phyloP scores from a whole-genome alignment of 441 rosid species.

The Mallotus japonicus region DNA sequence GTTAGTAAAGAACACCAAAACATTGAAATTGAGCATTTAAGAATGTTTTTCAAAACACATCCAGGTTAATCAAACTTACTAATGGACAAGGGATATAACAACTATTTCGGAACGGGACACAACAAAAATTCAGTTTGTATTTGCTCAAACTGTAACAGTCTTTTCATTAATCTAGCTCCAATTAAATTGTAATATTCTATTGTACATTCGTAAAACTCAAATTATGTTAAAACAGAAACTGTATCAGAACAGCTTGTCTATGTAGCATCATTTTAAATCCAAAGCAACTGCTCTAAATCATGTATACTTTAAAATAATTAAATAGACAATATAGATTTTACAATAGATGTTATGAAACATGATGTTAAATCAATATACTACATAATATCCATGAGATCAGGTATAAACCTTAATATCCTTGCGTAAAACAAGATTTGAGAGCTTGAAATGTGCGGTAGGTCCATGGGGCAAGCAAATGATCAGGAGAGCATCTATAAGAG shows the following conservation, averaged over 20 bases:
- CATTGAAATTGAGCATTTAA: too few relatives aligned
- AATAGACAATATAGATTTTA: too few relatives aligned
- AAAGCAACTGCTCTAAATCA: not conserved
- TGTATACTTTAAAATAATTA: not conserved
- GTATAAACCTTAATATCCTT: conserved; percentile 79
- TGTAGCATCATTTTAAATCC: not conserved
- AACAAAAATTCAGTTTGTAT: not conserved
- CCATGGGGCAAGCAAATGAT: conserved; percentile 78
- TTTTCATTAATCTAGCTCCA: not conserved
- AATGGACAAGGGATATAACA: too few relatives aligned
- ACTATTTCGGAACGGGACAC: not conserved
- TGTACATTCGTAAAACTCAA: not conserved
- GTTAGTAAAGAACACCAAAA: too few relatives aligned
- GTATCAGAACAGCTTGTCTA: not conserved
- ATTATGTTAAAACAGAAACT: not conserved
- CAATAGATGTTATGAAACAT: not conserved
- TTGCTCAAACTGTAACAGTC: not conserved
- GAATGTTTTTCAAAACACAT: too few relatives aligned
- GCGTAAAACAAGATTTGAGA: conserved; percentile 71
- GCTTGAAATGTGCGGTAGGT: conserved; percentile 93
- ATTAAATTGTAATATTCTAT: not conserved
- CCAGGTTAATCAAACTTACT: too few relatives aligned
- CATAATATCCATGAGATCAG: not conserved
- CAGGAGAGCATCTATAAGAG: conserved; percentile 64
- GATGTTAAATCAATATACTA: not conserved